phyloP scores from a whole-genome alignment of 2,329 filamentous ascomycete genomes.

The Dothistroma septosporum region DNA sequence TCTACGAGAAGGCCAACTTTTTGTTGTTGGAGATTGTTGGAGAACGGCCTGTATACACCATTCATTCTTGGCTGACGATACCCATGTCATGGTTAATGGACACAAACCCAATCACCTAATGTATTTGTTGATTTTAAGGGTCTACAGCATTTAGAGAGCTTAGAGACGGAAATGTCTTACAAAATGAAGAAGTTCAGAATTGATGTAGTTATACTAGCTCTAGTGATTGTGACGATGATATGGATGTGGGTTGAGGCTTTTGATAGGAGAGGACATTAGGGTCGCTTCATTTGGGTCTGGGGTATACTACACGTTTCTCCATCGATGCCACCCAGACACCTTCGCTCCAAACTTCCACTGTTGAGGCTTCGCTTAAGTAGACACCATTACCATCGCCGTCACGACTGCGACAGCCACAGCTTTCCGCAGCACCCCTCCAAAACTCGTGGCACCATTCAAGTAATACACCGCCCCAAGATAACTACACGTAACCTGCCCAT shows the following conservation, averaged over 20 bases:
- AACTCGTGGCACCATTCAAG: conserved; percentile 28
- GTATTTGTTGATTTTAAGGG: conserved; percentile 3
- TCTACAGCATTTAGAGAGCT: background rate
- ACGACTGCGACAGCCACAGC: background rate
- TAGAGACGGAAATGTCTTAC: background rate
- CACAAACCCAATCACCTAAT: background rate
- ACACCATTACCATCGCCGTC: too few relatives aligned
- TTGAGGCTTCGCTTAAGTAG: too few relatives aligned
- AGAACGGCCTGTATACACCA: background rate
- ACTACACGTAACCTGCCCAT: conserved; percentile 32
- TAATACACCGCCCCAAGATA: conserved; percentile 37
- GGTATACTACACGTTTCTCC: too few relatives aligned
- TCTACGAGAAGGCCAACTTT: background rate
- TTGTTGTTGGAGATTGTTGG: too few relatives aligned
- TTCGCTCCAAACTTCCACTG: background rate
- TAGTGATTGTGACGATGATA: background rate
- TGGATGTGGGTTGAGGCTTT: too few relatives aligned
- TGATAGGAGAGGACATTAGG: background rate
- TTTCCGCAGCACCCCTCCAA: too few relatives aligned
- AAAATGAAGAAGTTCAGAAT: background rate
- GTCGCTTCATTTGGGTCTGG: background rate
- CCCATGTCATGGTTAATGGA: background rate
- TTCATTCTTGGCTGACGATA: conserved; percentile 2
- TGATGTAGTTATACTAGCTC: background rate
- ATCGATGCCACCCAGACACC: too few relatives aligned